Base-by-base conservation (phyloP, 768 basidiomycete genomes). In the Kwoniella sp. region DNA sequence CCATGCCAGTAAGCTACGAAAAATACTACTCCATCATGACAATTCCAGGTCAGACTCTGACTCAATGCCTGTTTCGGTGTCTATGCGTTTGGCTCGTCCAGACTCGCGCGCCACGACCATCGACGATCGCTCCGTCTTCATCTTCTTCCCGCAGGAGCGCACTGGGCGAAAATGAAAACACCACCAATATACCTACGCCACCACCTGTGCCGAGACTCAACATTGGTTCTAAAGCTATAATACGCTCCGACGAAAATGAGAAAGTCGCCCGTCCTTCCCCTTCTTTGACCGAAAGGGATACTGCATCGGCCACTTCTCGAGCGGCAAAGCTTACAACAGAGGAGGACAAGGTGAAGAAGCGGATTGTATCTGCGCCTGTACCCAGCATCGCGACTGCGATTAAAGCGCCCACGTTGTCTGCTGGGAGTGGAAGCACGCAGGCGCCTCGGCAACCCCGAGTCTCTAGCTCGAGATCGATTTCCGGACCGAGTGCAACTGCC, bases 101-200 rank as follows among this genome's bases (percentile, higher is more conserved):
- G 62, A 1, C 48, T 7, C 64, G 64, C 28, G 15, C 51, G 22
- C 11, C 66, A 5, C n/a, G 60, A 61, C 31, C 38, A 1, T 59
- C 57, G n/a, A 17, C 58, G 1, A 26, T 20, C 7, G 57, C 56
- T 4, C 52, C 56, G 2, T 30, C 47, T 13, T 58, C 63, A 2
- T 45, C 58, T 11, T 48, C 59, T 1, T 66, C 65, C 20, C 38
- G 29, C 15, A 29, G 48, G 1, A 26, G 53, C 29, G 45, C 60
- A 7, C 41, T 67, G 22, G 55, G 66, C n/a, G 66, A 67, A 13
- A 61, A 45, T 31, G 22, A 28, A 4, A 13, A 62, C 20, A 20
- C 15, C 9, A 31, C 31, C 20, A 67, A 67, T 23, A 28, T 53
- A 4, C 51, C 59, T 26, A 67, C 58, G 0, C 58, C 55, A 9